Evolutionary conservation across 352 stramenopile species (phyloP).

Genomic region (Peronosclerospora sorghi): DNA sequence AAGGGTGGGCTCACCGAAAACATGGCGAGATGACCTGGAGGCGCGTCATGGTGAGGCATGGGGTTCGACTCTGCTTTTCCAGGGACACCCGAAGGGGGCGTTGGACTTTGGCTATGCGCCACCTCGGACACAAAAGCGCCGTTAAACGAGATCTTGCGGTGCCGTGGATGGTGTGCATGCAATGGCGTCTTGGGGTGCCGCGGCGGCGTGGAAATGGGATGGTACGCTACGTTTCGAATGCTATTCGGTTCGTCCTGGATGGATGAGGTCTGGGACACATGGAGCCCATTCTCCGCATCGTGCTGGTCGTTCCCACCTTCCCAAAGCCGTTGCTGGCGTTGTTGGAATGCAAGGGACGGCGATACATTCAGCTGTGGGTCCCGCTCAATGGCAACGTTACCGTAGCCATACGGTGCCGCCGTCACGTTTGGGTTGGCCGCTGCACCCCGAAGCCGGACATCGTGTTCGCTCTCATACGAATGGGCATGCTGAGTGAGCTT

Average conservation of each 20-base stretch:
- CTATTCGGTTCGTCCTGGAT: constrained; percentile 31
- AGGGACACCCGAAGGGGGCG: not conserved
- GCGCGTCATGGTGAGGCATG: constrained; percentile 2
- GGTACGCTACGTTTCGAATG: constrained; percentile 17
- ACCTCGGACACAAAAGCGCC: constrained; percentile 28
- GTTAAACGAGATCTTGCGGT: constrained; percentile 34
- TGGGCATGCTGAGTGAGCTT: constrained; percentile 48
- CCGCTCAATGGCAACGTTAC: constrained; percentile 57
- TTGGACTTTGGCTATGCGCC: not conserved
- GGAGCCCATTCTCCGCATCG: constrained; percentile 13
- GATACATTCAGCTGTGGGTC: constrained; percentile 18
- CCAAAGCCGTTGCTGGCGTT: constrained; percentile 26
- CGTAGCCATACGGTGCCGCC: constrained; percentile 60
- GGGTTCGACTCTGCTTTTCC: constrained; percentile 10
- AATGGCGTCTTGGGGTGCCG: constrained; percentile 55
- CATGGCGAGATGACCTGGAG: constrained; percentile 13
- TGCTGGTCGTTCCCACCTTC: constrained; percentile 19
- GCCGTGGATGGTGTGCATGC: constrained; percentile 10
- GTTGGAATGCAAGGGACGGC: constrained; percentile 21
- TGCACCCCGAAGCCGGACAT: constrained; percentile 31
- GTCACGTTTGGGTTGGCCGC: constrained; percentile 53
- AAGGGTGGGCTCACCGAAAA: constrained; percentile 51
- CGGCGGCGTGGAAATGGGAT: constrained; percentile 53
- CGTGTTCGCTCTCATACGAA: constrained; percentile 50
- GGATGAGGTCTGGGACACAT: constrained; percentile 17